Percentiles rank a stretch among this genome's conserved stretches.
Evolutionary conservation across 345 rosid species (phyloP).

Genomic region (Gossypium australe): DNA sequence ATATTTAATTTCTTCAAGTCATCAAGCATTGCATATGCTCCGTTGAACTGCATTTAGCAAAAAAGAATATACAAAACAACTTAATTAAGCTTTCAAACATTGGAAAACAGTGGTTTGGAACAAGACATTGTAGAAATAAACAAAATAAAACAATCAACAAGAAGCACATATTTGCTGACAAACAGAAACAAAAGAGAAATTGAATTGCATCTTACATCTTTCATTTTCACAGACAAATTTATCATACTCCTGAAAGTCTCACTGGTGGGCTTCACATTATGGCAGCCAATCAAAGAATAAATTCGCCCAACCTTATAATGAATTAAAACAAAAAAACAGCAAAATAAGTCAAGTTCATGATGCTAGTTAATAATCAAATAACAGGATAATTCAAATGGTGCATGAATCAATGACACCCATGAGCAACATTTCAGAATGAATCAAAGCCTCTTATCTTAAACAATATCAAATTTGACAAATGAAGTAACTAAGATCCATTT

Average conservation of each 20-base stretch:
- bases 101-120: neutral
- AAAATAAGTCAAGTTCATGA: neutral
- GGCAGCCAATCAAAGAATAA: slow-evolving; percentile 44
- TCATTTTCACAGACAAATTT: slow-evolving; percentile 56
- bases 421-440: neutral
- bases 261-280: slow-evolving; percentile 50
- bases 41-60: slow-evolving; percentile 47
- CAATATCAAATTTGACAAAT: neutral
- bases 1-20: slow-evolving; percentile 53
- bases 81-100: neutral
- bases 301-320: slow-evolving; percentile 56
- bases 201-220: slow-evolving; percentile 57
- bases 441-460: neutral
- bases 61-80: slow-evolving; percentile 1
- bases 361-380: neutral
- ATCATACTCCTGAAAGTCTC: slow-evolving; percentile 73
- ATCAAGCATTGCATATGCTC: slow-evolving; percentile 67
- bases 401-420: neutral
- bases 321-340: neutral
- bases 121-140: slow-evolving; percentile 1
- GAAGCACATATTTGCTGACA: neutral
- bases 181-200: slow-evolving; percentile 1
- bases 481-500: neutral
- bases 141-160: slow-evolving; percentile 1
- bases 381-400: neutral